These are phyloP conservation scores for Albophoma yamanashiensis DNA, from an alignment of 2,329 filamentous ascomycete genomes.

Conservation along the genomic window DNA sequence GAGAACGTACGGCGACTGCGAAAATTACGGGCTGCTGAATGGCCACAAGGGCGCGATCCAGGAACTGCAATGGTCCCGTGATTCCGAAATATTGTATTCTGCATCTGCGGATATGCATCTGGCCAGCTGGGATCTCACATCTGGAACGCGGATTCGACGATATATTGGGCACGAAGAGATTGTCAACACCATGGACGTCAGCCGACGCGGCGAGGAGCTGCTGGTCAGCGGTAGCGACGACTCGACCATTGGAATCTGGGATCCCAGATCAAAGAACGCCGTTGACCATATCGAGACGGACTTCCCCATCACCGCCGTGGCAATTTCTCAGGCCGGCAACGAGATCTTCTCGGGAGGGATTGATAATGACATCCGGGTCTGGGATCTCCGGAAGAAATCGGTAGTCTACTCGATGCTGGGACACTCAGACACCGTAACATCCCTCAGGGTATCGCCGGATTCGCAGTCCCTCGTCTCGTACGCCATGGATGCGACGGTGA, in stretches of 20 bases:
- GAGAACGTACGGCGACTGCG: slow-evolving; percentile 84
- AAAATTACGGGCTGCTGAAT: slow-evolving; percentile 82
- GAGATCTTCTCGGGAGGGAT: slow-evolving; percentile 93
- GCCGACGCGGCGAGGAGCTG: slow-evolving; percentile 80
- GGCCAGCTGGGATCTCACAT: slow-evolving; percentile 90
- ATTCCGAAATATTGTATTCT: slow-evolving; percentile 82
- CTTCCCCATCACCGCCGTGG: slow-evolving; percentile 84
- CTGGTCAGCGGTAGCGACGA: slow-evolving; percentile 90
- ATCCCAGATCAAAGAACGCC: slow-evolving; percentile 81
- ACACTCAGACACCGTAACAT: slow-evolving; percentile 87
- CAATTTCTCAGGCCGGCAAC: slow-evolving; percentile 87
- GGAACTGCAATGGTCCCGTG: slow-evolving; percentile 93
- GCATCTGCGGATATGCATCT: slow-evolving; percentile 89
- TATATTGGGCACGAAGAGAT: slow-evolving; percentile 92
- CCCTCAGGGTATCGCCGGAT: slow-evolving; percentile 83
- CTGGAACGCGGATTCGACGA: slow-evolving; percentile 80
- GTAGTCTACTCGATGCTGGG: slow-evolving; percentile 81
- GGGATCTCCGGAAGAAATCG: slow-evolving; percentile 88
- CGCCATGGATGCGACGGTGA: slow-evolving; percentile 85
- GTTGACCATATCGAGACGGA: slow-evolving; percentile 82
- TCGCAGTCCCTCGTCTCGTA: slow-evolving; percentile 84
- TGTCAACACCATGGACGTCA: slow-evolving; percentile 87
- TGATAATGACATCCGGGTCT: slow-evolving; percentile 94
- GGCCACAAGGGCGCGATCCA: slow-evolving; percentile 88
- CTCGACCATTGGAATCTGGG: slow-evolving; percentile 90